A percentile compares a stretch with the other conserved stretches of the same genome.
Conservation (phyloP, 2,329 filamentous ascomycete species). For the Drechslerella coelobrocha region DNA sequence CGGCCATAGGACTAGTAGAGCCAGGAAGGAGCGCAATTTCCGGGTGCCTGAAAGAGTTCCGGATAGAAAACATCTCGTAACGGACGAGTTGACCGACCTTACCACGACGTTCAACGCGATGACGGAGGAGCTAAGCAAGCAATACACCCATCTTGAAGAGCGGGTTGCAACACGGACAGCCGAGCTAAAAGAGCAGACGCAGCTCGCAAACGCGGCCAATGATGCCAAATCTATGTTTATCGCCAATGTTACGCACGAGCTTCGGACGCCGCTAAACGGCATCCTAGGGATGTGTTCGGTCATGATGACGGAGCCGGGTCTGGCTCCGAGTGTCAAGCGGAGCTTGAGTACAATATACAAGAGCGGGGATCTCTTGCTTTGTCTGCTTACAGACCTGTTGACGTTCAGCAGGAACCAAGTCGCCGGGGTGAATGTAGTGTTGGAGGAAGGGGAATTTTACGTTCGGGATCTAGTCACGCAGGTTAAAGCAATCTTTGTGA, state of each 20-base stretch:
- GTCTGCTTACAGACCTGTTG: constrained; percentile 84
- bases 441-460: constrained; percentile 86
- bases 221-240: constrained; percentile 98
- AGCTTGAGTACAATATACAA: constrained; percentile 89
- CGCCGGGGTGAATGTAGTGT: constrained; percentile 73
- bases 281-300: constrained; percentile 93
- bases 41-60: constrained; percentile 85
- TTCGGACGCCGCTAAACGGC: constrained; percentile 94
- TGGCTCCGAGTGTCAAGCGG: constrained; percentile 74
- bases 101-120: constrained; percentile 95
- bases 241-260: constrained; percentile 85
- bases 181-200: constrained; percentile 77
- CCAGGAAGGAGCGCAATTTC: constrained; percentile 65
- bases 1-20: constrained; percentile 7
- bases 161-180: constrained; percentile 81
- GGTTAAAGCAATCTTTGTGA: constrained; percentile 84
- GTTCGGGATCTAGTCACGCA: constrained; percentile 84
- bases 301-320: constrained; percentile 90
- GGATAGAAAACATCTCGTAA: constrained; percentile 75
- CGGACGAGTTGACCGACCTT: constrained; percentile 72
- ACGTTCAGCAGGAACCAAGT: constrained; percentile 97
- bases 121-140: constrained; percentile 86
- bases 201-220: constrained; percentile 72
- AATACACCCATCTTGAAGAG: constrained; percentile 83
- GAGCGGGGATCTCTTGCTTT: constrained; percentile 80